Evolutionary conservation across 257 asterid genomes (phyloP), one percentile per base, ranked within the genome.

Genomic region (Nicotiana benthamiana): DNA sequence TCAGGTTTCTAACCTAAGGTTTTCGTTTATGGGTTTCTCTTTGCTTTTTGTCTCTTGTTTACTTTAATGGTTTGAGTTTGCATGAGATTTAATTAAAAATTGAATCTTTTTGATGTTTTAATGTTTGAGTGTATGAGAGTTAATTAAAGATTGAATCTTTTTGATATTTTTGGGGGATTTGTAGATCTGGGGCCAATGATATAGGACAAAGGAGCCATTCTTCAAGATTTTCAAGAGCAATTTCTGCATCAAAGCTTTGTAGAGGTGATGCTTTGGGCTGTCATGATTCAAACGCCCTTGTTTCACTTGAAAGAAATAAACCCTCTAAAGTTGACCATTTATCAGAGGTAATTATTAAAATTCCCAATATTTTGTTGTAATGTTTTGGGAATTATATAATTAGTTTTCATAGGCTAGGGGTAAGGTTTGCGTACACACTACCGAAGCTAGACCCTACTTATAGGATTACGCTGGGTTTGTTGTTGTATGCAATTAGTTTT

Each of bases 131-230:
- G 51, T 6, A 18, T 36, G 3, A 28, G 51, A 16, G 7, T 68
- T 30, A 43, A 68, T 54, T 53, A 74, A 81, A 10, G 18, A 48
- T 48, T 9, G 12, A n/a, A 22, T 24, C 48, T 61, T 77, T 20
- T 24, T 40, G 64, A 34, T 64, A 22, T 40, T 75, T 52, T 16
- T 10, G 78, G 83, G 75, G 61, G 27, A 83, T 84, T 80, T 84
- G 61, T 81, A 93, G 98, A 89, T 89, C 91, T 77, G 92, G 88
- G 60, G 82, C 87, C 85, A 64, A 79, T 62, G 90, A 86, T 90
- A 77, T 88, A 60, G 92, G 89, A 43, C 88, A 83, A 3, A 92
- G 87, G 78, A 86, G 72, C 51, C 87, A 86, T 92, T 84, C 82
- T 51, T 79, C 82, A 18, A 79, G 66, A 46, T 70, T 95, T 84